Evolutionary conservation across 192 early-diverging fungal genomes (phyloP).

Genomic region (Umbelopsis sp.): DNA sequence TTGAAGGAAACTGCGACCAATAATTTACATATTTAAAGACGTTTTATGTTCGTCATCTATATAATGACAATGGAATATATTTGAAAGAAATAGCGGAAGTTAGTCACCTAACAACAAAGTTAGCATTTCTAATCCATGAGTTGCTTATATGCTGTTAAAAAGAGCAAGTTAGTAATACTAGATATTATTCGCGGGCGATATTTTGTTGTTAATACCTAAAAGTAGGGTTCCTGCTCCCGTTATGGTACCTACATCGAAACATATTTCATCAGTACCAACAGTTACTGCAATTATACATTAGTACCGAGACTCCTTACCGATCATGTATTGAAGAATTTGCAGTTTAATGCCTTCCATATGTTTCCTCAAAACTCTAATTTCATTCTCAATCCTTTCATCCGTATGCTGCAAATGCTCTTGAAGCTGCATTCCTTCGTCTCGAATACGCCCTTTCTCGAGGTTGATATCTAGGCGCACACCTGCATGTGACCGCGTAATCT

Average conservation of each 20-base stretch:
- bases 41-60: too few species aligned
- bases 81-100: too few species aligned
- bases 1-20: too few species aligned
- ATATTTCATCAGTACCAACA: not conserved
- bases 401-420: conserved; percentile 84
- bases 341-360: conserved; percentile 91
- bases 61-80: too few species aligned
- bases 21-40: too few species aligned
- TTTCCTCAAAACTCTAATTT: conserved; percentile 78
- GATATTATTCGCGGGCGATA: not conserved
- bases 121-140: not conserved
- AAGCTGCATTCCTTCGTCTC: conserved; percentile 81
- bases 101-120: too few species aligned
- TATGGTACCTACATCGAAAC: conserved; percentile 56
- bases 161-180: not conserved
- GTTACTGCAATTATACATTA: not conserved
- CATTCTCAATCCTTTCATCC: conserved; percentile 83
- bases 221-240: conserved; percentile 84
- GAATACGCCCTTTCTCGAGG: conserved; percentile 86
- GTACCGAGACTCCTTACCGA: conserved; percentile 42
- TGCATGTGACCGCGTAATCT: conserved; percentile 81
- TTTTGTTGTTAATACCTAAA: conserved; percentile 47
- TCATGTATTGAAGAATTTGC: conserved; percentile 79
- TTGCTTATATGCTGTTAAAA: not conserved
- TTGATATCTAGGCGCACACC: conserved; percentile 86